phyloP scores from a whole-genome alignment of 1,284 basidiomycete species.

The Sporisorium reilianum region DNA sequence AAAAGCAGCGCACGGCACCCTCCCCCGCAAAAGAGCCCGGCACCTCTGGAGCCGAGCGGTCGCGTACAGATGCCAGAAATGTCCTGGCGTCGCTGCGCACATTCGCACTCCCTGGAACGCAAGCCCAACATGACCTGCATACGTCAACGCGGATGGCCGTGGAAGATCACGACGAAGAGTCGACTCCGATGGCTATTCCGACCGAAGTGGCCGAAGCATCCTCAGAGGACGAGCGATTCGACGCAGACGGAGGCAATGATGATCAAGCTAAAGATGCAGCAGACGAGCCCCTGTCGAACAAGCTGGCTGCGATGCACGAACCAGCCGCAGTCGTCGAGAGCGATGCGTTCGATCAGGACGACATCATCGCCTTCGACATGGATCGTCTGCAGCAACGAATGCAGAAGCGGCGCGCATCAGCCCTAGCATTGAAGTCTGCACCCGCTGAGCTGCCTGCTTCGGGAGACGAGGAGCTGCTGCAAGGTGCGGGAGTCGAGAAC shows the following conservation, averaged over 20 bases:
- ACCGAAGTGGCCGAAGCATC: neutral
- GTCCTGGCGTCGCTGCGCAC: constrained; percentile 20
- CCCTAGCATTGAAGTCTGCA: neutral
- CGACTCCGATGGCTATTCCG: constrained; percentile 10
- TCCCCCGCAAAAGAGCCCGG: neutral
- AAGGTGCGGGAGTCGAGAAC: constrained; percentile 76
- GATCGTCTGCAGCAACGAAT: constrained; percentile 4
- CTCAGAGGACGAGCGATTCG: constrained; percentile 5
- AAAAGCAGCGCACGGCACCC: constrained; percentile 14
- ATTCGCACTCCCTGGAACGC: constrained; percentile 24
- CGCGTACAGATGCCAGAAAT: constrained; percentile 5
- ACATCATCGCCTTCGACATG: constrained; percentile 13
- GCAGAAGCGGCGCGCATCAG: constrained; percentile 19
- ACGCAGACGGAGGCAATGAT: neutral
- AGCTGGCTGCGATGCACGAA: constrained; percentile 7
- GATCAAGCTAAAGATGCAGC: neutral
- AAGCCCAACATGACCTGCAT: constrained; percentile 10
- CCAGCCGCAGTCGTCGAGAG: neutral
- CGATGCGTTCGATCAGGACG: neutral
- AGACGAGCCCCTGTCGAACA: constrained; percentile 16
- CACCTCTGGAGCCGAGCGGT: neutral
- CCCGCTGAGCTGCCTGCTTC: constrained; percentile 9
- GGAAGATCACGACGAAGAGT: constrained; percentile 19
- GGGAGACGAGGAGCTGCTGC: constrained; percentile 46
- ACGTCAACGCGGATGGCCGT: constrained; percentile 15